Evolutionary conservation across 257 asterid species (phyloP).

Genomic region (Nicotiana noctiflora): DNA sequence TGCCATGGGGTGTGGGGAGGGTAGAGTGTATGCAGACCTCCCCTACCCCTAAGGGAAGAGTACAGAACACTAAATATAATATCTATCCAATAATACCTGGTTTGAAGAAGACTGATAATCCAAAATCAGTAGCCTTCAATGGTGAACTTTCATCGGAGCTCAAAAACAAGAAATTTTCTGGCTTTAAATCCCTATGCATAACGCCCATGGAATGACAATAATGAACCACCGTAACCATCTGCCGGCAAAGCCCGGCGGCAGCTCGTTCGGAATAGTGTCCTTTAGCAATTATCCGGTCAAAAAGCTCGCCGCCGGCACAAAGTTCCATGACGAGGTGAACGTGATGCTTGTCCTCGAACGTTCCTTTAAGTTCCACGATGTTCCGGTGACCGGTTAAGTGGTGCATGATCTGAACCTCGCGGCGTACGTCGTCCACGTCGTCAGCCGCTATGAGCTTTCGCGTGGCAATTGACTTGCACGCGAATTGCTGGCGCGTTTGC

Average conservation of each 20-base stretch:
- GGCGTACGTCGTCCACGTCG: conserved; percentile 74
- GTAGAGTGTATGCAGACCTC: no score
- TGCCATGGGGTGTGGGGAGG: no score
- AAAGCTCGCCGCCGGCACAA: conserved; percentile 88
- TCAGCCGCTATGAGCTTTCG: conserved; percentile 53
- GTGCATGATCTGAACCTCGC: conserved; percentile 95
- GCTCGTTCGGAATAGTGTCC: conserved; percentile 96
- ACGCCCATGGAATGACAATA: conserved; percentile 86
- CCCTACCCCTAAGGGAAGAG: no score
- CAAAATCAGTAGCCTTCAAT: conserved; percentile 80
- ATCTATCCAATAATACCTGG: conserved; percentile 37
- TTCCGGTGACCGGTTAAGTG: conserved; percentile 82
- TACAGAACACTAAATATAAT: no score
- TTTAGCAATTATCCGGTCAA: conserved; percentile 68
- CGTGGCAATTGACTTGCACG: conserved; percentile 89
- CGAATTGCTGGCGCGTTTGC: conserved; percentile 42
- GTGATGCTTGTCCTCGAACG: conserved; percentile 65
- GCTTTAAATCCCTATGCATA: conserved; percentile 83
- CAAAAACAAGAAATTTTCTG: conserved; percentile 70
- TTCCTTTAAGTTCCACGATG: conserved; percentile 72
- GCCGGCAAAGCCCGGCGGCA: conserved; percentile 85
- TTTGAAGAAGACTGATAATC: conserved; percentile 64
- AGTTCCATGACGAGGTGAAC: conserved; percentile 78
- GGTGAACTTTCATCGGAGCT: conserved; percentile 59
- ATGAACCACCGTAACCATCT: conserved; percentile 80